These are phyloP conservation scores for Boletus huronensis DNA, from an alignment of 768 basidiomycete genomes.

Conservation along the genomic window DNA sequence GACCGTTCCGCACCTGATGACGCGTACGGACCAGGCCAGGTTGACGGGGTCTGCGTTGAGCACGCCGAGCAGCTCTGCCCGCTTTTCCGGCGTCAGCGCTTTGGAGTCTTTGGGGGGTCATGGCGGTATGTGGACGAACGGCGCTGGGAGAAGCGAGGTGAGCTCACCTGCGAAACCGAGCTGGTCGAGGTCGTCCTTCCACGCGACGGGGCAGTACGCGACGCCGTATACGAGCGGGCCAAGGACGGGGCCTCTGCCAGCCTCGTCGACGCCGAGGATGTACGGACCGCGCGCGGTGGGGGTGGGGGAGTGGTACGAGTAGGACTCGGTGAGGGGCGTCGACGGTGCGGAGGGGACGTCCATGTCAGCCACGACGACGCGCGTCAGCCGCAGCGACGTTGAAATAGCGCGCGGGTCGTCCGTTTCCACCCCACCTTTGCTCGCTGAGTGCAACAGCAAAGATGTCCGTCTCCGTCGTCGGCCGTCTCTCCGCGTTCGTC, in stretches of 20 bases:
- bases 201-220: slow-evolving; percentile 85
- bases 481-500: slow-evolving; percentile 15
- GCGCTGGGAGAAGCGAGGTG: neutral
- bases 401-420: no score
- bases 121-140: neutral
- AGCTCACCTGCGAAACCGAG: slow-evolving; percentile 91
- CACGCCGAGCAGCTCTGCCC: slow-evolving; percentile 60
- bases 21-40: slow-evolving; percentile 79
- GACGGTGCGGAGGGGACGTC: slow-evolving; percentile 57
- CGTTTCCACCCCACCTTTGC: no score
- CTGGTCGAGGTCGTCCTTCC: slow-evolving; percentile 65
- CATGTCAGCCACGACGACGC: slow-evolving; percentile 12
- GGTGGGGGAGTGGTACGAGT: slow-evolving; percentile 71
- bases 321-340: slow-evolving; percentile 60
- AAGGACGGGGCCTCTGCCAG: slow-evolving; percentile 91
- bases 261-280: slow-evolving; percentile 98
- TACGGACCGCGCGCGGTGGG: slow-evolving; percentile 76
- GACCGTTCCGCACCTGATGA: slow-evolving; percentile 50
- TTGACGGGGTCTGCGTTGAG: slow-evolving; percentile 68
- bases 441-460: neutral
- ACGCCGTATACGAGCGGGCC: slow-evolving; percentile 96
- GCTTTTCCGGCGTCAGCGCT: slow-evolving; percentile 68
- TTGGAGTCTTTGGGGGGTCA: slow-evolving; percentile 77
- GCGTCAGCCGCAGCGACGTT: slow-evolving; percentile 6
- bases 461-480: slow-evolving; percentile 14